Evolutionary conservation across 1,284 basidiomycete genomes (phyloP).

Genomic region (Apiotrichum siamense): DNA sequence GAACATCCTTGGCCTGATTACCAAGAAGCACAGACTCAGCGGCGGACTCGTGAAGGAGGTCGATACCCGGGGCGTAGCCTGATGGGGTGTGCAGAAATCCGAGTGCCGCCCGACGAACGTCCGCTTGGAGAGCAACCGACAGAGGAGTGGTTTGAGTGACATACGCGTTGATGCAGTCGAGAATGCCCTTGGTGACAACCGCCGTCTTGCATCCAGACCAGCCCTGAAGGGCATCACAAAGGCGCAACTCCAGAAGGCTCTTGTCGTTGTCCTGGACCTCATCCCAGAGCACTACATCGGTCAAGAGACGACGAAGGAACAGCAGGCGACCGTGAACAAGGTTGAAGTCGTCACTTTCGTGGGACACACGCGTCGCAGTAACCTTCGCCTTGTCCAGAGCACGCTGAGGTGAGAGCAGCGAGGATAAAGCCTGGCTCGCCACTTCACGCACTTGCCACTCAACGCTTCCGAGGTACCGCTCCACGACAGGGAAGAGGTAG

Average conservation of each 20-base stretch:
- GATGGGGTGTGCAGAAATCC: constrained; percentile 6
- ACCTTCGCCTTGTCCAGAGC: constrained; percentile 20
- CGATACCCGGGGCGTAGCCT: constrained; percentile 2
- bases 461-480: constrained; percentile 23
- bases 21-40: constrained; percentile 1
- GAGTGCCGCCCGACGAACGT: neutral
- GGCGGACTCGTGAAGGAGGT: constrained; percentile 13
- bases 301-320: constrained; percentile 26
- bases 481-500: constrained; percentile 17
- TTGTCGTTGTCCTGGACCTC: constrained; percentile 2
- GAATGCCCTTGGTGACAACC: constrained; percentile 12
- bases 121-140: neutral
- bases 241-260: constrained; percentile 11
- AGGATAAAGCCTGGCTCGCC: constrained; percentile 40
- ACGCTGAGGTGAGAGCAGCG: constrained; percentile 25
- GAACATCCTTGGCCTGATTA: neutral
- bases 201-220: constrained; percentile 1
- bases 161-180: constrained; percentile 20
- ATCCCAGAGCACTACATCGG: constrained; percentile 27
- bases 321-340: constrained; percentile 32
- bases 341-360: constrained; percentile 21
- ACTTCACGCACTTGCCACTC: constrained; percentile 43
- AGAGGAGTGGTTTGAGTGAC: neutral
- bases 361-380: constrained; percentile 4
- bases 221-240: constrained; percentile 6